Base-by-base conservation (phyloP, 352 stramenopile species). In the Globisporangium recalcitrans region DNA sequence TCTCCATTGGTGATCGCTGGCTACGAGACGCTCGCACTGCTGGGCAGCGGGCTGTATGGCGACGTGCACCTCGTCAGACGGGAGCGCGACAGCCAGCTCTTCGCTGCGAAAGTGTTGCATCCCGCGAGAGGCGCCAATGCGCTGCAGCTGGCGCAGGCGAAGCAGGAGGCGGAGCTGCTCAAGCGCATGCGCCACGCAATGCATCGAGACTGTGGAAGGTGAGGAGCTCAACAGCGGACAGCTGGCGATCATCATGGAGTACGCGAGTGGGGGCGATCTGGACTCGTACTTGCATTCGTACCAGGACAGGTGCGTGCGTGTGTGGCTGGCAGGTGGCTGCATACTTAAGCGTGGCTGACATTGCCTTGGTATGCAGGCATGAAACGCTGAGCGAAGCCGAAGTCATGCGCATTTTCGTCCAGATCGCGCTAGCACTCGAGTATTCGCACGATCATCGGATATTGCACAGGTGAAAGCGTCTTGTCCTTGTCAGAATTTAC, bases 221-320 rank as follows among this genome's bases (percentile, higher is more conserved):
- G 22, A 29, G 1, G n/a, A 13, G 1, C 36, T 19, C 10, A 10
- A 13, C 24, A 52, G 60, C 7, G n/a, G 29, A 14, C 63, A 73
- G 36, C 54, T 81, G 13, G 69, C 57, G 29, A 85, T 94, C 48
- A 44, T 93, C 47, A 92, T 94, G 82, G 86, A 95, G 58, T 91
- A 85, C 60, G 78, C 86, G 1, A 71, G 62, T 26, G 73, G 77
- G 6, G 85, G 85, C 21, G 80, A 91, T 46, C 66, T 94, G 26
- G 71, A 83, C n/a, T 24, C 24, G 2, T 79, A 80, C n/a, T 60
- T 93, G 24, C 64, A 44, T 44, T 51, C 44, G 21, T 52, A 16
- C 6, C 60, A 55, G 52, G 21, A 60, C 34, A 38, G 29, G 21
- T 60, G 4, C 22, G 31, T 47, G n/a, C n/a, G n/a, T n/a, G n/a